Base-by-base conservation (phyloP, 768 basidiomycete species). In the Amyloporia xantha region DNA sequence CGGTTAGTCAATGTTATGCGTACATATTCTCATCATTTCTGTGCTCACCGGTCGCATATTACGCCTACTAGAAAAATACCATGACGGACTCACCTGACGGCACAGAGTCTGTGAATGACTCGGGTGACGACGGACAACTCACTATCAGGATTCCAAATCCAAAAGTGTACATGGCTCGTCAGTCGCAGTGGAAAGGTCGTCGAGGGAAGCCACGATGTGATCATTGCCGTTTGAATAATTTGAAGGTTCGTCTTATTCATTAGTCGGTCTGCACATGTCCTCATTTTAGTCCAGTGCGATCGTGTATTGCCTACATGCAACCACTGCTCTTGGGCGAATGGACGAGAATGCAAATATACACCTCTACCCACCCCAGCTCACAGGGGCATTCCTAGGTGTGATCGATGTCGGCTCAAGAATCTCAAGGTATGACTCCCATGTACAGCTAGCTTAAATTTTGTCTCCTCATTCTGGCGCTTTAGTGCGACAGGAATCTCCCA, bases 171-270 rank as follows among this genome's bases (percentile, higher is more conserved):
- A 76, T 79, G 76, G 79, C 76, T 59, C 80, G 77, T 52, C 81
- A 81, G 62, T 84, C 82, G 36, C 79, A 80, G 48, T 86, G 84
- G 84, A 82, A 84, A 54, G 82, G 83, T 50, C 76, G 82, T 51
- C 73, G 84, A 66, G 84, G 84, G 45, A 86, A 86, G 59, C 82
- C 84, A 55, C 73, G 84, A 42, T 86, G 84, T 58, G 84, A 86
- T 66, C 76, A 82, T 57, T 86, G 84, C 66, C 80, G 84, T 26
- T 59, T 77, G 48, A 81, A 81, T 60, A 86, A 86, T 67, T 69
- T 85, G 51, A 86, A 84, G 71, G 84, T 83, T 49, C 59, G 78
- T 69, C 36, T 21, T 47, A 27, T 24, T 45, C 55, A 43, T 44
- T 35, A 27, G n/a, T n/a, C n/a, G n/a, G n/a, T n/a, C n/a, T n/a